Base-by-base conservation (phyloP, 164 flowering plant species). In the Hamamelis virginiana region DNA sequence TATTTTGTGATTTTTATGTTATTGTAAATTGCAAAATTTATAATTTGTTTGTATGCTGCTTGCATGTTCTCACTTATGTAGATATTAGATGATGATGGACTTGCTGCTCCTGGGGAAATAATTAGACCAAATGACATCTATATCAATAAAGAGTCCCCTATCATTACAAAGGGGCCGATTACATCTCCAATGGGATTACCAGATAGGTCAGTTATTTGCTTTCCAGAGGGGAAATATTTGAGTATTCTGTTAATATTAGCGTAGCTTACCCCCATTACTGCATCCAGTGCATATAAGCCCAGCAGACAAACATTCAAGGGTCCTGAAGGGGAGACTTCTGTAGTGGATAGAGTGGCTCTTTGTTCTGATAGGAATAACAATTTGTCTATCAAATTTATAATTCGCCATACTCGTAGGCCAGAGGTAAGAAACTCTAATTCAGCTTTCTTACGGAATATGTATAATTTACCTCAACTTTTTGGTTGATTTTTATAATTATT, bases 361-460 rank as follows among this genome's bases (percentile, higher is more conserved):
- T 83, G 45, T 38, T 67, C 88, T 23, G 93, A 89, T 77, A 76
- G 22, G 62, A 74, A 86, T 67, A 72, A 69, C 33, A 84, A 87
- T 68, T 22, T 83, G 47, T 74, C 82, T 70, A 77, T 90, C 71
- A 96, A 90, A 72, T 88, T 84, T 74, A 64, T 87, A 46, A 82
- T 91, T 59, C 95, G 99, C 21, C 89, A 89, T 25, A 90, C 96
- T 65, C 96, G 99, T 65, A 83, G 97, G 60, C 99, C 99, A 15
- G 98, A 96, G 99, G 91, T 82, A 70, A 70, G 44, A 9, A 22
- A n/a, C 25, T 44, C 43, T 5, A 1, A 23, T 53, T 52, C 22
- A 18, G 23, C 53, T 64, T 50, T 8, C 27, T 59, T 25, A 6
- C 56, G 19, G 45, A 15, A 19, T 16, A 25, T 2, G 10, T 25